Percentiles rank a stretch among this genome's conserved stretches.
Evolutionary conservation across 2,329 filamentous ascomycete genomes (phyloP).

Genomic region (Aspergillus hiratsukae): DNA sequence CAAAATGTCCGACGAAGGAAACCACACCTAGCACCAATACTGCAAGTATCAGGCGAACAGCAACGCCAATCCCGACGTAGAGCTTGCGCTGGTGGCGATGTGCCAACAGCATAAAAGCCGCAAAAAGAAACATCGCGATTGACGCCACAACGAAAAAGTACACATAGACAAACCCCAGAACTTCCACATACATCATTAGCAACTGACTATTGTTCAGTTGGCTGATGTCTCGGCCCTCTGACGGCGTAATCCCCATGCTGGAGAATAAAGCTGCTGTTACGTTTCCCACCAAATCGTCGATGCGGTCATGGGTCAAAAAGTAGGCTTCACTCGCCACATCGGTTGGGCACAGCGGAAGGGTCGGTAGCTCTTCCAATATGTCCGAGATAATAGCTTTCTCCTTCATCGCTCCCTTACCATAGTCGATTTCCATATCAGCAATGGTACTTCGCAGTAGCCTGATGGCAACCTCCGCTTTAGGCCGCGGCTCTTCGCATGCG

Average conservation of each 20-base stretch:
- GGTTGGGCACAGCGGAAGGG: slow-evolving; percentile 27
- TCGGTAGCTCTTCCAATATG: slow-evolving; percentile 28
- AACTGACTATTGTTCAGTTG: slow-evolving; percentile 27
- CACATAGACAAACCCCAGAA: slow-evolving; percentile 37
- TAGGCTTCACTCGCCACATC: slow-evolving; percentile 12
- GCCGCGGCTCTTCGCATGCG: slow-evolving; percentile 36
- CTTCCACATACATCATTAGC: slow-evolving; percentile 33
- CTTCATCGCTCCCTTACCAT: slow-evolving; percentile 26
- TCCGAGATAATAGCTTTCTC: slow-evolving; percentile 30
- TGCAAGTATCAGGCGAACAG: slow-evolving; percentile 26
- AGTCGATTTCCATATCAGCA: slow-evolving; percentile 38
- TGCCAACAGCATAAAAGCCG: slow-evolving; percentile 27
- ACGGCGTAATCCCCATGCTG: slow-evolving; percentile 36
- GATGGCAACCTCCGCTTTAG: slow-evolving; percentile 24
- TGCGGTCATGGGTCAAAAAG: slow-evolving; percentile 22
- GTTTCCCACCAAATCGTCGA: slow-evolving; percentile 35
- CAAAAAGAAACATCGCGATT: slow-evolving; percentile 34
- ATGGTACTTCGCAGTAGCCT: slow-evolving; percentile 35
- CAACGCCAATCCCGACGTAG: slow-evolving; percentile 22
- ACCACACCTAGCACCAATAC: slow-evolving; percentile 25
- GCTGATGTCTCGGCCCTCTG: slow-evolving; percentile 23
- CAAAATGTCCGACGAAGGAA: slow-evolving; percentile 28
- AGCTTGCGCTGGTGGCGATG: slow-evolving; percentile 21
- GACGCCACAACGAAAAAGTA: slow-evolving; percentile 38
- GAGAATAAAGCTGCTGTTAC: slow-evolving; percentile 39